Conservation (phyloP, 108 stramenopile species). For the Stephanodiscus minutulus region DNA sequence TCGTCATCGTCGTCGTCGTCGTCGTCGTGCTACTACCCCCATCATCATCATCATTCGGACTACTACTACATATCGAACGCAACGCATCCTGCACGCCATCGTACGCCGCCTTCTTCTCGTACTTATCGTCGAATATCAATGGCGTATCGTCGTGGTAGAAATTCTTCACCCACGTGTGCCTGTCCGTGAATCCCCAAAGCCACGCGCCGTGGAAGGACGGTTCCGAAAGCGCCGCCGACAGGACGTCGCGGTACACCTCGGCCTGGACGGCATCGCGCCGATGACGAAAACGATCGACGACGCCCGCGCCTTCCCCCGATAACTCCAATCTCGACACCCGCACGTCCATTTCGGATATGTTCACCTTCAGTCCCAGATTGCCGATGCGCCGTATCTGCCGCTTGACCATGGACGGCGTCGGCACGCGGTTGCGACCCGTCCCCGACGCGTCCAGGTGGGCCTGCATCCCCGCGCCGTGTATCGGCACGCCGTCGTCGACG, state of each 20-base stretch:
- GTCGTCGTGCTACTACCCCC: slow-evolving; percentile 34
- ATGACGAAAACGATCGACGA: too few relatives aligned
- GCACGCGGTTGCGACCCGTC: slow-evolving; percentile 65
- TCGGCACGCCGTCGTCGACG: slow-evolving; percentile 68
- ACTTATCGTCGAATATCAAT: slow-evolving; percentile 79
- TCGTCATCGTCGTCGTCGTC: too few relatives aligned
- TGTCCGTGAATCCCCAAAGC: slow-evolving; percentile 93
- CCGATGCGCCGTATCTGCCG: slow-evolving; percentile 87
- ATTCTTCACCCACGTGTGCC: slow-evolving; percentile 87
- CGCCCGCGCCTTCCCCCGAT: too few relatives aligned
- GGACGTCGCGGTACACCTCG: slow-evolving; percentile 84
- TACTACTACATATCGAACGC: slow-evolving; percentile 59
- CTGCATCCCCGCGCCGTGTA: slow-evolving; percentile 92
- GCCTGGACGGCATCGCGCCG: slow-evolving; percentile 61
- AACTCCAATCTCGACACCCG: slow-evolving; percentile 72
- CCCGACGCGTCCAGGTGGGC: slow-evolving; percentile 90
- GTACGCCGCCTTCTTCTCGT: slow-evolving; percentile 64
- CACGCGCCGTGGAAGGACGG: slow-evolving; percentile 86
- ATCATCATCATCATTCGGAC: slow-evolving; percentile 51
- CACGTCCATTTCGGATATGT: slow-evolving; percentile 95
- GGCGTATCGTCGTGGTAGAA: slow-evolving; percentile 87
- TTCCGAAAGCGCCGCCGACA: slow-evolving; percentile 87
- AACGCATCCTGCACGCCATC: slow-evolving; percentile 74
- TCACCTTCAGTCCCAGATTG: slow-evolving; percentile 84
- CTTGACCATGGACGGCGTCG: slow-evolving; percentile 90